These are phyloP conservation scores for Debaryomyces prosopidis DNA, from an alignment of 805 yeast genomes.

Conservation along the genomic window DNA sequence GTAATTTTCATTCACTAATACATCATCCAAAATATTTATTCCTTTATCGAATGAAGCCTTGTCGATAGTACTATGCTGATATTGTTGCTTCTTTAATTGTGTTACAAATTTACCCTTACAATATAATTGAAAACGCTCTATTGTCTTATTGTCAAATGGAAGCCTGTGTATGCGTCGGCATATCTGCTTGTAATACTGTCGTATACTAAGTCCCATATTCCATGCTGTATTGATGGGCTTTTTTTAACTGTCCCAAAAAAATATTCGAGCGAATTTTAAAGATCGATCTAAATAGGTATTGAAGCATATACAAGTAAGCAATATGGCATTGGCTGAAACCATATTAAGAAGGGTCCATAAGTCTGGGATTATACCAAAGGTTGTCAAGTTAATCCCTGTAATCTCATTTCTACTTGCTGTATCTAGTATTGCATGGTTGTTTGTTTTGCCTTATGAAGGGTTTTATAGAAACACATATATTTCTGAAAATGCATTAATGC, in stretches of 20 bases:
- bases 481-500: slow-evolving; percentile 95
- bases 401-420: slow-evolving; percentile 35
- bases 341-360: slow-evolving; percentile 39
- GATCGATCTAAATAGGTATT: not conserved
- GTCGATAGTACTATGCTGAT: slow-evolving; percentile 6
- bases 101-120: slow-evolving; percentile 1
- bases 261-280: not conserved
- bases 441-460: slow-evolving; percentile 74
- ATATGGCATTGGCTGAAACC: slow-evolving; percentile 47
- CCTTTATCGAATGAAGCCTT: slow-evolving; percentile 12
- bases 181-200: slow-evolving; percentile 20
- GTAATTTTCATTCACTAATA: slow-evolving; percentile 29
- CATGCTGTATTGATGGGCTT: not conserved
- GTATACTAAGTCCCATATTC: not conserved
- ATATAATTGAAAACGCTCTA: not conserved
- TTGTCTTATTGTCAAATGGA: slow-evolving; percentile 23
- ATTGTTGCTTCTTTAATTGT: slow-evolving; percentile 1
- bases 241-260: not conserved
- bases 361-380: slow-evolving; percentile 38
- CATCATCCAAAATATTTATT: slow-evolving; percentile 19
- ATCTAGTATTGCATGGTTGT: slow-evolving; percentile 45
- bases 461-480: slow-evolving; percentile 82
- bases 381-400: slow-evolving; percentile 32
- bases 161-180: slow-evolving; percentile 26
- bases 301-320: not conserved